Base-by-base conservation (phyloP, 1,284 basidiomycete genomes). In the Cryptococcus sp. region DNA sequence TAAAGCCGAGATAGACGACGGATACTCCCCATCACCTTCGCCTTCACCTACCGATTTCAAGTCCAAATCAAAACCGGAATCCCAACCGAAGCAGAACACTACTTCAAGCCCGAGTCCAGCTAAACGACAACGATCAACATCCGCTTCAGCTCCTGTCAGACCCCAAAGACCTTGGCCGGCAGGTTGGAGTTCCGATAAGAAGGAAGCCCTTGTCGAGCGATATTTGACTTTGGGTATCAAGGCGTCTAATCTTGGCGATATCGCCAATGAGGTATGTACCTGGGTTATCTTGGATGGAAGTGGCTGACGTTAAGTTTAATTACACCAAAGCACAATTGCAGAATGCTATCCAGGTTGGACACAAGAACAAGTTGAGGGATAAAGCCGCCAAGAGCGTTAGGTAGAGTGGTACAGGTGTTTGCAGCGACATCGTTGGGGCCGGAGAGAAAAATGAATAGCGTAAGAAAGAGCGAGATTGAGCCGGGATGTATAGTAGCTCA, bases 301-400 rank as follows among this genome's bases (percentile, higher is more conserved):
- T n/a, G 16, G 55, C 48, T 53, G 39, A 48, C 42, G 23, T 19
- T 18, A 47, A 63, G 63, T 50, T 57, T 32, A 59, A 54, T 11
- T 41, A 62, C n/a, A 55, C 54, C 22, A 42, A 46, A 9, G 28
- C 34, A 18, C 60, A 63, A 42, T 23, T 67, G 21, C 46, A 45
- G 4, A 64, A 67, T 46, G 63, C 64, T 13, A 61, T 61, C 14
- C 61, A 63, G 45, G 52, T 54, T 10, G 63, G 61, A 0, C 58
- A 49, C 23, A 64, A 59, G 52, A 59, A 62, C 0, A 63, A 63
- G 42, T 37, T 68, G 7, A 55, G 64, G 34, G 61, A 63, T 48
- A 63, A 62, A 53, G 59, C 55, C 32, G 45, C 45, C 46, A 61
- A 57, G 47, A 55, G 45, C 4, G 54, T 56, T 9, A 50, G 52